phyloP scores from a whole-genome alignment of 139 green algal genomes.

The Deuterostichococcus epilithicus region DNA sequence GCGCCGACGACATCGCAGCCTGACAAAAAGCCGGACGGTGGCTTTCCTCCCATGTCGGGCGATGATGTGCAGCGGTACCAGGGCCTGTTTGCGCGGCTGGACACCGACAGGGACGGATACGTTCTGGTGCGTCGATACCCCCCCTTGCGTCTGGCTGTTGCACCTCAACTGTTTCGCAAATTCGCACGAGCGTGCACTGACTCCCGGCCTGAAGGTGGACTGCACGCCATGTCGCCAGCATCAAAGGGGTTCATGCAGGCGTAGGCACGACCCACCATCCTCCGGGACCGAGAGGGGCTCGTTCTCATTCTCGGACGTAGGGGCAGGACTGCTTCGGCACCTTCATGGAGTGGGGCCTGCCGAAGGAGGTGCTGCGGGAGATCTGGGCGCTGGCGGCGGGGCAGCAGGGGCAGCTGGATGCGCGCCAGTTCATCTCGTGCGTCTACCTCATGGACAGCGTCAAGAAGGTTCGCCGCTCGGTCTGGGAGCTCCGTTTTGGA shows the following conservation, averaged over 20 bases:
- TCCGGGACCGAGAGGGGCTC: no score
- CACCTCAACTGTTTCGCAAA: no score
- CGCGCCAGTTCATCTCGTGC: conserved; percentile 63
- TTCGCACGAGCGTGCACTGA: no score
- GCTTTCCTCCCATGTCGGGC: conserved; percentile 46
- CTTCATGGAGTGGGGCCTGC: conserved; percentile 78
- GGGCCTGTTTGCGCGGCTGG: conserved; percentile 62
- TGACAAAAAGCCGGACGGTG: background rate
- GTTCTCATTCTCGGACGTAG: conserved; percentile 39
- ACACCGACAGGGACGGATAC: conserved; percentile 64
- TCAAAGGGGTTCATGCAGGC: no score
- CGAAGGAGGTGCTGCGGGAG: conserved; percentile 61
- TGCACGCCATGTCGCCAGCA: no score
- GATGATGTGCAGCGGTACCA: conserved; percentile 57
- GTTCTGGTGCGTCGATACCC: conserved; percentile 42
- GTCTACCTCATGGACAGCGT: conserved; percentile 77
- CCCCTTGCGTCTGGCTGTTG: no score
- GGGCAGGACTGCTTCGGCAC: conserved; percentile 71
- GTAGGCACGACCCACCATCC: no score
- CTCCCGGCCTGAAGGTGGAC: no score
- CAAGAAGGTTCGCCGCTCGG: conserved; percentile 13
- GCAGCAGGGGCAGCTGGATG: conserved; percentile 47
- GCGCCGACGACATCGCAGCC: background rate
- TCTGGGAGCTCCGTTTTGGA: no score
- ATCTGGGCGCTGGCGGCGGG: conserved; percentile 70